Evolutionary conservation across 352 stramenopile species (phyloP), one percentile per base, ranked within the genome.

Genomic region (Phytophthora citricola): DNA sequence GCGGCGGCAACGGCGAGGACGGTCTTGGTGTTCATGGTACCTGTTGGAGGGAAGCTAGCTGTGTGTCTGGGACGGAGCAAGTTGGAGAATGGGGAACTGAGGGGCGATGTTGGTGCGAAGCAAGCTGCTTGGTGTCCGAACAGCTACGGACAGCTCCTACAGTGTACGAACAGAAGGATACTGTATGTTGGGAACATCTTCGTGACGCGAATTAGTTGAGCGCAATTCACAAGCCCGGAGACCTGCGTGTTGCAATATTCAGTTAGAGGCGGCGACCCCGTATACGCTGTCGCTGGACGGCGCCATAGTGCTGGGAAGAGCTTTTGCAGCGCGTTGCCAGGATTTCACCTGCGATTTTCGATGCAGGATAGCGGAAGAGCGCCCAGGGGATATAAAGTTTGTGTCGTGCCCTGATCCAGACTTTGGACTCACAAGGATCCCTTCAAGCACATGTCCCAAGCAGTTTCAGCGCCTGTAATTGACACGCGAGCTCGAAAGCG

Each of bases 21-120:
- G 31, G 61, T 63, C 54, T 63, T 63, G 34, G 55, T 57, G 61
- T 71, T 71, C 63, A 71, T 71, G 63, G 63, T 66, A 66, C 46
- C 56, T 68, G 51, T 52, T 60, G 39, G 52, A 26, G 22, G 41
- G 34, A 34, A 20, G 39, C 2, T 36, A 14, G 32, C 26, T 66
- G 63, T 22, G 49, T 69, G 53, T 60, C 41, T 43, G 44, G 34
- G 56, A 45, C 53, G 50, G 48, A 58, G 48, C 47, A 71, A 66
- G 41, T 71, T 66, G 36, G 29, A 15, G 55, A 71, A 57, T 71
- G 63, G 47, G 17, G 17, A 17, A 17, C 11, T 5, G 4, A 20
- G 7, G 38, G 14, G 11, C 14, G 17, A 17, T 17, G 17, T 17
- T 22, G 39, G 4, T 7, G 26, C 24, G 15, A 17, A 20, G 4